Base-by-base conservation (phyloP, 306 rosid genomes). In the Malus orientalis region DNA sequence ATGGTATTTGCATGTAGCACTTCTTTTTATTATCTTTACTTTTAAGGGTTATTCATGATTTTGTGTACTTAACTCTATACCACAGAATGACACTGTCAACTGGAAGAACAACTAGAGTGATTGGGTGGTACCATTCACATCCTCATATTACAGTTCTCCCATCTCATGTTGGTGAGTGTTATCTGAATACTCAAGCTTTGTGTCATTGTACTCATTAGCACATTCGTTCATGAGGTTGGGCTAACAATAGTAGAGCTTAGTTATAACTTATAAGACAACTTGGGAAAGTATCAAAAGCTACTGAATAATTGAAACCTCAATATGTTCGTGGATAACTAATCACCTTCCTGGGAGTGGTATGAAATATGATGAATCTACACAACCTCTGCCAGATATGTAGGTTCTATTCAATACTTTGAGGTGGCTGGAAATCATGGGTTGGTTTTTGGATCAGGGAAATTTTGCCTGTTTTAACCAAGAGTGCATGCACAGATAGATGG, bases 81-180 rank as follows among this genome's bases (percentile, higher is more conserved):
- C 88, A 92, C 88, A 87, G 88, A 83, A 92, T 96, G 97, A 91
- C 91, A 60, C 5, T 47, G 7, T 73, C 75, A 47, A 78, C 93
- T 3, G 98, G 99, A 70, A 89, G 89, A 81, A 91, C 93, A 27
- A 96, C 99, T 4, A 87, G 99, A 76, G 99, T 96, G 66, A 96
- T 96, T 72, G 99, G 99, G 61, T 96, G 99, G 99, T 96, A 96
- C 86, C 99, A 96, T 79, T 96, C 99, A 15, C 99, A 96, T 80
- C 99, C 99, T 74, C 99, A 92, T 85, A 96, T 96, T 69, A 96
- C 99, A 22, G 99, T 96, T 81, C 97, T 92, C 76, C 99, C 99
- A 77, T 96, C 99, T 15, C 99, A 96, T 78, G 99, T 96, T 51
- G 97, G 98, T 91, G 70, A 73, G 98, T 76, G 27, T 77, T 79